Base-by-base conservation (phyloP, 306 rosid species). In the Geum urbanum region DNA sequence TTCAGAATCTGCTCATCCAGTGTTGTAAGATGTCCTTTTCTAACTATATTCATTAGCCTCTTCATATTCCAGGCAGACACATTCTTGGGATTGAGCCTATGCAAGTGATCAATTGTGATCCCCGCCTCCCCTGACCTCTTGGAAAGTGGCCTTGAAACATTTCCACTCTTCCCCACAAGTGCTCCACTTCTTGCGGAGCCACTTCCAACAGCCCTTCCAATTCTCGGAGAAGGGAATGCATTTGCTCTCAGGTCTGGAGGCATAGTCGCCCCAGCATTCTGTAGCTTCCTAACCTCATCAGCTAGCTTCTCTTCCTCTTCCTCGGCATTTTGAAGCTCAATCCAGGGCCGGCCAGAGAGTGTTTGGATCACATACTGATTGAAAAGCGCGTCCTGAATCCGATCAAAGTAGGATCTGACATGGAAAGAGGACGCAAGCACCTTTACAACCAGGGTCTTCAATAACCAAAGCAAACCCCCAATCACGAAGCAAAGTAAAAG, bases 51-150 rank as follows among this genome's bases (percentile, higher is more conserved):
- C 78, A 92, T 84, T 27, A 92, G 74, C 81, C 97, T 87, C 80
- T 92, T 92, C 97, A 92, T 92, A 68, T 92, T 92, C 97, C 97
- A 92, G 0, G 97, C 96, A 20, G 97, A 92, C 4, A 92, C 81
- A 74, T 92, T 92, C 71, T 84, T 86, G 0, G 83, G 87, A 81
- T 86, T 92, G 67, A 87, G 76, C 85, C 69, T 89, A 67, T 89
- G 95, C 66, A 92, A 69, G 55, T 87, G 88, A 81, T 84, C 96
- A 43, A 92, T 84, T 16, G 89, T 86, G 56, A 92, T 92, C 0
- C 79, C 92, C 0, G 3, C 7, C 10, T 89, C 96, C 8, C 80
- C 88, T 5, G 69, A 57, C 35, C 46, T 84, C 84, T 74, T 84
- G 9, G 89, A 70, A 32, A 70, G 76, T 7, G 81, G 69, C 46